A percentile compares a stretch with the other conserved stretches of the same genome.
Conservation (phyloP, 1,284 basidiomycete species). For the Apiotrichum brassicae region DNA sequence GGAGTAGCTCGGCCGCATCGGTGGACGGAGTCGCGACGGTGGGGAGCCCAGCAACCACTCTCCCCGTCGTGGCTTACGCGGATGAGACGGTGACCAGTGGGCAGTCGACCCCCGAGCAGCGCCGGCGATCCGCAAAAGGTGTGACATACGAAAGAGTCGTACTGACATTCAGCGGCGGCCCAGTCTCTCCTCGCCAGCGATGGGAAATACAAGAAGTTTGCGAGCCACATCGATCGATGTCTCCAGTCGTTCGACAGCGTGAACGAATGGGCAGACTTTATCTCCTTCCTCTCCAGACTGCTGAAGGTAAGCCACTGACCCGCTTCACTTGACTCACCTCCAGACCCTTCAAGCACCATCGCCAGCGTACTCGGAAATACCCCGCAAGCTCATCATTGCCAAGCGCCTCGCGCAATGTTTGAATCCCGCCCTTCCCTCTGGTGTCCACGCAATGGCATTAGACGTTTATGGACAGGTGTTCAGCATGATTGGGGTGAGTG, state of each 20-base stretch:
- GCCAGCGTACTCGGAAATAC: slow-evolving; percentile 89
- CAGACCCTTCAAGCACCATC: slow-evolving; percentile 76
- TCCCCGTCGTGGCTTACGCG: slow-evolving; percentile 22
- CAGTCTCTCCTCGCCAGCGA: slow-evolving; percentile 51
- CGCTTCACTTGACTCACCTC: background rate
- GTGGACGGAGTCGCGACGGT: slow-evolving; percentile 15
- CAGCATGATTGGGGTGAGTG: slow-evolving; percentile 73
- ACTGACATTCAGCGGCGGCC: slow-evolving; percentile 23
- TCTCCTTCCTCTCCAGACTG: slow-evolving; percentile 89
- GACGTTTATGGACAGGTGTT: slow-evolving; percentile 94
- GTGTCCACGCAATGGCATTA: slow-evolving; percentile 91
- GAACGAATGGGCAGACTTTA: slow-evolving; percentile 99
- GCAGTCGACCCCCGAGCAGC: slow-evolving; percentile 38
- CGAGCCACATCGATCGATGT: slow-evolving; percentile 82
- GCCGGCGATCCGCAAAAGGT: slow-evolving; percentile 36
- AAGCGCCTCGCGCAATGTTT: slow-evolving; percentile 94
- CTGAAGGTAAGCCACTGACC: slow-evolving; percentile 63
- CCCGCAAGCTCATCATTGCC: slow-evolving; percentile 85
- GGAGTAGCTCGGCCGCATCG: slow-evolving; percentile 30
- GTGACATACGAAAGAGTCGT: slow-evolving; percentile 5
- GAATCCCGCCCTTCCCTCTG: slow-evolving; percentile 92
- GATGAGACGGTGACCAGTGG: slow-evolving; percentile 27
- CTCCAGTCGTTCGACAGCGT: slow-evolving; percentile 91
- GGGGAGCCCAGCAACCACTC: background rate
- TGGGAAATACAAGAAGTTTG: slow-evolving; percentile 94